phyloP scores from a whole-genome alignment of 2,329 filamentous ascomycete species.

The Diaporthe helianthi region DNA sequence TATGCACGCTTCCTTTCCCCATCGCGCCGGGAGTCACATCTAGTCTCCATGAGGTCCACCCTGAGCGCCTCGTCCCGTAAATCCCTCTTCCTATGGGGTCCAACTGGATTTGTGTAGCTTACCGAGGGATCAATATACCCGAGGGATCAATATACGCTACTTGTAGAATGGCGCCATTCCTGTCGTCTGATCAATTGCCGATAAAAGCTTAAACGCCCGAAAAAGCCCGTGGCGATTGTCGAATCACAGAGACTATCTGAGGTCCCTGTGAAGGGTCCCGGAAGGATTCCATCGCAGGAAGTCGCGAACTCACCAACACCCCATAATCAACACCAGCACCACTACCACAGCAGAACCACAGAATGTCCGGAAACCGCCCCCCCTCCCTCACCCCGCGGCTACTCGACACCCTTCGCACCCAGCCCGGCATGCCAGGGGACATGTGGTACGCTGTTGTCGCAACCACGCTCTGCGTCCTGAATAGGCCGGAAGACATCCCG shows the following conservation, averaged over 20 bases:
- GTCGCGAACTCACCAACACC: neutral
- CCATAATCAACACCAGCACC: neutral
- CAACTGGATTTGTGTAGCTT: neutral
- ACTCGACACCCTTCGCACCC: conserved; percentile 48
- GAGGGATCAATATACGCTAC: too few relatives aligned
- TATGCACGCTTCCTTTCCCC: neutral
- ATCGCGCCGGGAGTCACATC: conserved; percentile 15
- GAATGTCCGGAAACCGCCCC: conserved; percentile 35
- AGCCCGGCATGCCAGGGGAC: conserved; percentile 51
- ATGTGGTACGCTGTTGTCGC: conserved; percentile 58
- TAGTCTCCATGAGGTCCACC: conserved; percentile 12
- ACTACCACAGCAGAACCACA: neutral
- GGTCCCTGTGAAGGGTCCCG: neutral
- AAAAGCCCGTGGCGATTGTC: neutral
- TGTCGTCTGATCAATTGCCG: conserved; percentile 10
- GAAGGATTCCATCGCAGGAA: conserved; percentile 4
- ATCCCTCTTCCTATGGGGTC: neutral
- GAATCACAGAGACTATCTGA: neutral
- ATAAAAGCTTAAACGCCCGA: conserved; percentile 11
- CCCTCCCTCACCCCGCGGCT: conserved; percentile 50
- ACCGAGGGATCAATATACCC: neutral
- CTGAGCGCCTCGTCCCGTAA: neutral
- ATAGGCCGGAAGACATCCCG: conserved; percentile 56
- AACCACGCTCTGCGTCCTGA: conserved; percentile 54
- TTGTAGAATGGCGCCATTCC: too few relatives aligned